Percentiles rank a stretch among this genome's conserved stretches.
Conservation (phyloP, 768 basidiomycete species). For the Lentinula sp. region DNA sequence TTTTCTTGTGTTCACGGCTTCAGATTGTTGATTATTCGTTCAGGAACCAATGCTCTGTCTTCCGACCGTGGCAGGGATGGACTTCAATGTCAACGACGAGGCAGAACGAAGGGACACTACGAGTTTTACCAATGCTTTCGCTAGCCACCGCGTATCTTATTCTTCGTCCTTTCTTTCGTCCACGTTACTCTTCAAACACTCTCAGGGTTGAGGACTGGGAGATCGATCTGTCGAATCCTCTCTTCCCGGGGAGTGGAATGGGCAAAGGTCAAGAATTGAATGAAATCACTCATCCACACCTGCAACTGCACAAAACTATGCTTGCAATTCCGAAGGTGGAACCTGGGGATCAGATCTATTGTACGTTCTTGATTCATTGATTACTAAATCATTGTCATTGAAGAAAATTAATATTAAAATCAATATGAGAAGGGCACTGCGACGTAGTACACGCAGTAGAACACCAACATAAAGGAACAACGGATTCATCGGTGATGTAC, state of each 20-base stretch:
- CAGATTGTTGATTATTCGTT: not conserved
- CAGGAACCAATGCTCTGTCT: conserved; percentile 48
- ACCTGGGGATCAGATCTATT: conserved; percentile 62
- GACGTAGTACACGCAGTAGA: conserved; percentile 56
- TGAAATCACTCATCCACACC: conserved; percentile 54
- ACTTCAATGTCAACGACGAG: conserved; percentile 48
- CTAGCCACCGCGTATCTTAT: conserved; percentile 56
- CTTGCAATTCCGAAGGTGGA: conserved; percentile 49
- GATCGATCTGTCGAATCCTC: conserved; percentile 39
- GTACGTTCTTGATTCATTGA: conserved; percentile 19
- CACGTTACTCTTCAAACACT: conserved; percentile 17
- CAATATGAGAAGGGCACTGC: conserved; percentile 36
- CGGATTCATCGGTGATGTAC: conserved; percentile 52
- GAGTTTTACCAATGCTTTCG: conserved; percentile 51
- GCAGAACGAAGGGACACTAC: conserved; percentile 56
- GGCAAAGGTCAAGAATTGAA: conserved; percentile 53
- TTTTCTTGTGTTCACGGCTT: not conserved
- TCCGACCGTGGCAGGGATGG: conserved; percentile 58
- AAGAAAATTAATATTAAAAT: too few species aligned
- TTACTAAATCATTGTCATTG: not conserved
- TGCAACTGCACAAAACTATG: conserved; percentile 52
- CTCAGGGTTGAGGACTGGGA: conserved; percentile 49
- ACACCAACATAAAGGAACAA: conserved; percentile 33
- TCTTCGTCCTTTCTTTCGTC: conserved; percentile 63
- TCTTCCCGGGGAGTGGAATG: conserved; percentile 50